Evolutionary conservation across 1,284 basidiomycete genomes (phyloP), one percentile per base, ranked within the genome.

Genomic region (Malassezia restricta): DNA sequence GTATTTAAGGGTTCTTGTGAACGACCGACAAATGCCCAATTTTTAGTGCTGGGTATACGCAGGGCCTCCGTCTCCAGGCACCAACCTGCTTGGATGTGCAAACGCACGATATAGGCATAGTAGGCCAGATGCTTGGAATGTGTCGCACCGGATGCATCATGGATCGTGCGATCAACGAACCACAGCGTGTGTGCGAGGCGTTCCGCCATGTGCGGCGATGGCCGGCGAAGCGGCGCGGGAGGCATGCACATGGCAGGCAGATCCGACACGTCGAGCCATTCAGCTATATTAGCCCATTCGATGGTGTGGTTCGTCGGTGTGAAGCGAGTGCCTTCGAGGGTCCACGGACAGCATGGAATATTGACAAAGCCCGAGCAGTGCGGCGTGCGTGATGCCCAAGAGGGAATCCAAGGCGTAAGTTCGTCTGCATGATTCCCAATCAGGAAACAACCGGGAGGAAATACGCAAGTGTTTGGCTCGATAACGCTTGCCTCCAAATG

Each of bases 341-440:
- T 74, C 58, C 77, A 78, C 27, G 76, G 63, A 68, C 92, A 96
- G 70, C 92, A 96, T 0, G 91, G 91, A 37, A 98, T 86, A 14
- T 85, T 89, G 49, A 95, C 76, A 73, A 86, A 89, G 0, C 86
- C 87, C 41, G 48, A 12, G 39, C 41, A 17, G 4, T 40, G 42
- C 3, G 59, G 57, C 1, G 57, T 62, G n/a, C 46, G 17, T 11
- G 63, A 49, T 0, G 71, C 73, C 8, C 75, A 49, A 6, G 74
- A 47, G 1, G 75, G 74, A 2, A 75, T 47, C 74, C 75, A 75
- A 5, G 75, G 75, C 32, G 91, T 92, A 14, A 98, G 78, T 66
- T 98, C 91, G 74, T 98, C 91, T 0, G 91, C 86, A 73, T 98
- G 91, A 74, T 96, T 96, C 8, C 87, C 90, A 43, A 98, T 85